Evolutionary conservation across 139 green algal species (phyloP).

Genomic region (Chlamydomonas incerta): DNA sequence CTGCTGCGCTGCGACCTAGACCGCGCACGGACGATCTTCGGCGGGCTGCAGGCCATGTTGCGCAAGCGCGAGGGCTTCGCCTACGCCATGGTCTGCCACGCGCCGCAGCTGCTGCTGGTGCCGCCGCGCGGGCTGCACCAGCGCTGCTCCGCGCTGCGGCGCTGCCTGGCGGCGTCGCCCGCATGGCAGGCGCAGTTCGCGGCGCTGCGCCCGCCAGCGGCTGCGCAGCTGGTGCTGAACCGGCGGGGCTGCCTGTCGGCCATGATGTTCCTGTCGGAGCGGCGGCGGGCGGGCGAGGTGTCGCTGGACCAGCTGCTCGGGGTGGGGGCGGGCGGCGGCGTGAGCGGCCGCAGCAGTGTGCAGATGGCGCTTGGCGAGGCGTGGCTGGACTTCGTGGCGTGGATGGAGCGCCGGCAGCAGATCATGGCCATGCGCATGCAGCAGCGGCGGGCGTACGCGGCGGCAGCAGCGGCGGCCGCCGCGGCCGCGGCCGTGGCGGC

Average conservation of each 20-base stretch:
- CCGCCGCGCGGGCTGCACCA: constrained; percentile 27
- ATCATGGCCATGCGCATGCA: not conserved
- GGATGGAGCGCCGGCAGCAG: constrained; percentile 34
- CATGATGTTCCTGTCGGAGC: constrained; percentile 34
- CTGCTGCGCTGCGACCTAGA: constrained; percentile 49
- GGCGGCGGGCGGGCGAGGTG: constrained; percentile 21
- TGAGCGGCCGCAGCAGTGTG: too few species aligned
- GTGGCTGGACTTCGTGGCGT: constrained; percentile 3
- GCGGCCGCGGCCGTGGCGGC: not conserved
- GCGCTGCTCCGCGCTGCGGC: constrained; percentile 25
- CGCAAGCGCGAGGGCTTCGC: constrained; percentile 45
- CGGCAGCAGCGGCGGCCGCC: not conserved
- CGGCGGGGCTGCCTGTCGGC: constrained; percentile 14
- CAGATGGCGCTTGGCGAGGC: not conserved
- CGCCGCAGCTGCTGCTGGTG: constrained; percentile 40
- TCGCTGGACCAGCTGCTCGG: constrained; percentile 18
- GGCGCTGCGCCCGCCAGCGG: constrained; percentile 27
- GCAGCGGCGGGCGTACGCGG: not conserved
- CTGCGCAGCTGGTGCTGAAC: constrained; percentile 33
- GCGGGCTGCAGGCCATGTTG: constrained; percentile 42
- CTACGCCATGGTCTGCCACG: constrained; percentile 53
- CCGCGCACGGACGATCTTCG: constrained; percentile 9
- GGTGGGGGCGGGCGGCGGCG: not conserved
- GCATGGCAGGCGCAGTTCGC: constrained; percentile 45
- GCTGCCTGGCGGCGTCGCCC: constrained; percentile 7